These are phyloP conservation scores for Saccharomycopsis sp. DNA, from an alignment of 805 yeast genomes.

Conservation along the genomic window DNA sequence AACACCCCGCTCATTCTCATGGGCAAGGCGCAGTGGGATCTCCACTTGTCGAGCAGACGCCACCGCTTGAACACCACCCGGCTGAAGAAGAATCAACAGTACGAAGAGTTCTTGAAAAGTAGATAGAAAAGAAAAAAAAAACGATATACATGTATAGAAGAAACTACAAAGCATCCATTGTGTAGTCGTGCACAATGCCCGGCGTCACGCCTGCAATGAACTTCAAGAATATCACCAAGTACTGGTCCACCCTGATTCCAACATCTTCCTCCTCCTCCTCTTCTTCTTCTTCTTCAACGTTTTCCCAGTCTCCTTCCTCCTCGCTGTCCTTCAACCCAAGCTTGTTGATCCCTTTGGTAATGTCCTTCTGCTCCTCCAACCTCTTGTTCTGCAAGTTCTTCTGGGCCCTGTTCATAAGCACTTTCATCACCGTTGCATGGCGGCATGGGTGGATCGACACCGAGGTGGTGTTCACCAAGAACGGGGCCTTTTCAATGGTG, in stretches of 20 bases:
- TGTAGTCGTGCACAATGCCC: conserved; percentile 93
- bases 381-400: conserved; percentile 32
- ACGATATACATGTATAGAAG: too few species aligned
- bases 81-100: conserved; percentile 40
- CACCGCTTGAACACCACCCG: conserved; percentile 49
- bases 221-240: conserved; percentile 79
- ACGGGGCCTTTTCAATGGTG: conserved; percentile 89
- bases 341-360: conserved; percentile 37
- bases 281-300: conserved; percentile 29
- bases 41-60: conserved; percentile 58
- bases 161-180: conserved; percentile 99
- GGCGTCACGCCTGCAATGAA: conserved; percentile 97
- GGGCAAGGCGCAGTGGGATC: conserved; percentile 63
- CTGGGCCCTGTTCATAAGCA: conserved; percentile 67
- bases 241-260: conserved; percentile 75
- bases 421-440: conserved; percentile 91
- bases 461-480: conserved; percentile 54
- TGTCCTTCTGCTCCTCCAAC: conserved; percentile 21
- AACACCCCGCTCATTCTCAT: conserved; percentile 49
- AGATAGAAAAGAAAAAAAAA: background rate
- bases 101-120: conserved; percentile 33
- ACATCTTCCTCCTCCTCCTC: conserved; percentile 34
- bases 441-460: conserved; percentile 95
- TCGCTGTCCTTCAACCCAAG: conserved; percentile 36
- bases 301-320: conserved; percentile 40